Percentiles rank a stretch among this genome's conserved stretches.
These are phyloP conservation scores for Phylloporus arenicola DNA, from an alignment of 768 basidiomycete genomes.

Conservation along the genomic window DNA sequence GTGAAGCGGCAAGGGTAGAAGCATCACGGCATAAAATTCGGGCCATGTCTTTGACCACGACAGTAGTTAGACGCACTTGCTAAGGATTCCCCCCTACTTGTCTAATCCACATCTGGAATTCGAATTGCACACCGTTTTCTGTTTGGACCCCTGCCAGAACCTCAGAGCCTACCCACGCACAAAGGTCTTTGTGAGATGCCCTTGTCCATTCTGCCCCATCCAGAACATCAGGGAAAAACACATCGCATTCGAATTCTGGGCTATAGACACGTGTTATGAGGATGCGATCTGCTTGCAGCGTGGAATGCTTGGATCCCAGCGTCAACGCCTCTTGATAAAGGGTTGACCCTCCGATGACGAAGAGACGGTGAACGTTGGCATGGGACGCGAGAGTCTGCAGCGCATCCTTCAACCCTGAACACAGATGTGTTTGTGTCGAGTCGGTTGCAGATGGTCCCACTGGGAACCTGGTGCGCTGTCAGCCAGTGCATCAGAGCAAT, in stretches of 20 bases:
- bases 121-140: slow-evolving; percentile 81
- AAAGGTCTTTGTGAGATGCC: slow-evolving; percentile 57
- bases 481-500: slow-evolving; percentile 1
- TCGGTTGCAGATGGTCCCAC: slow-evolving; percentile 6
- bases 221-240: slow-evolving; percentile 75
- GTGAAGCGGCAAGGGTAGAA: slow-evolving; percentile 61
- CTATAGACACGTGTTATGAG: slow-evolving; percentile 79
- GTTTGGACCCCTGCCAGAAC: slow-evolving; percentile 71
- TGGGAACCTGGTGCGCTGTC: slow-evolving; percentile 13
- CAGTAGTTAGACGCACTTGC: slow-evolving; percentile 1
- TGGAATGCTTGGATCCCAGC: slow-evolving; percentile 15
- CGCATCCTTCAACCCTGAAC: slow-evolving; percentile 17
- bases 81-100: slow-evolving; percentile 4
- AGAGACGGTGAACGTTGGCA: slow-evolving; percentile 48
- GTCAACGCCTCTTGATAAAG: slow-evolving; percentile 68
- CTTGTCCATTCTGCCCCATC: slow-evolving; percentile 46
- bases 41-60: slow-evolving; percentile 1
- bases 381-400: slow-evolving; percentile 8
- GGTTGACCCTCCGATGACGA: slow-evolving; percentile 90
- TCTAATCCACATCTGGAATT: slow-evolving; percentile 94
- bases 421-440: slow-evolving; percentile 32
- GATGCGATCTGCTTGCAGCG: slow-evolving; percentile 64
- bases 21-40: not conserved
- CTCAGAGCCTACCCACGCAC: slow-evolving; percentile 74
- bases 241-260: slow-evolving; percentile 82